Conservation (phyloP, 202 grass and related monocot genomes). For the Schoenoplectus triqueter region DNA sequence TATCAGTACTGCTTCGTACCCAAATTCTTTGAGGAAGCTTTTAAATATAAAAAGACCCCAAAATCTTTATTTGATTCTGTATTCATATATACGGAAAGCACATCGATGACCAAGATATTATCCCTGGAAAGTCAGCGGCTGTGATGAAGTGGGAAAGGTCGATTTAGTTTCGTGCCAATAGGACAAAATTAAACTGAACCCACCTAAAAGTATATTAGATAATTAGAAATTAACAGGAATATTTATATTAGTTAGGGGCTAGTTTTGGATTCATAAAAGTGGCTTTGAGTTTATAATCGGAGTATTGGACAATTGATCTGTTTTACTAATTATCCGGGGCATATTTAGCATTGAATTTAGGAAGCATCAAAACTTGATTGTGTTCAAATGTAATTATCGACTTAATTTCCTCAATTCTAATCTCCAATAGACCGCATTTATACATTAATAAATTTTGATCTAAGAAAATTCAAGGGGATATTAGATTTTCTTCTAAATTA, state of each 20-base stretch:
- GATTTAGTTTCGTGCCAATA: slow-evolving; percentile 19
- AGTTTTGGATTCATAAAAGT: background rate
- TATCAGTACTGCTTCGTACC: slow-evolving; percentile 34
- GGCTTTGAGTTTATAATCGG: background rate
- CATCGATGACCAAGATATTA: background rate
- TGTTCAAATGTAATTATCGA: no score
- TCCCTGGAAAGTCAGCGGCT: background rate
- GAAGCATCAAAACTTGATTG: background rate
- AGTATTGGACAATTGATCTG: background rate
- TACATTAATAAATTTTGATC: background rate
- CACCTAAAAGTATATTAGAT: background rate
- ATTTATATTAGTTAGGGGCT: background rate
- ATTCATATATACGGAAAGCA: background rate
- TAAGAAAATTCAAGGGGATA: background rate
- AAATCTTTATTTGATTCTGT: background rate
- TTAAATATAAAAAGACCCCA: slow-evolving; percentile 1
- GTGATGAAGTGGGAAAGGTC: background rate
- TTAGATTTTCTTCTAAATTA: background rate
- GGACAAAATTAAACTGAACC: background rate
- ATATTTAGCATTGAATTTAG: background rate
- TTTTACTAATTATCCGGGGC: background rate
- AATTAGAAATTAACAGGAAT: background rate
- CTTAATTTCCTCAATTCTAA: no score
- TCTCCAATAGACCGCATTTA: background rate
- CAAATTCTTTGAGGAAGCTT: slow-evolving; percentile 21